A percentile compares a stretch with the other conserved stretches of the same genome.
phyloP scores from a whole-genome alignment of 2,329 filamentous ascomycete species.

The Mycosphaerella arachidis region DNA sequence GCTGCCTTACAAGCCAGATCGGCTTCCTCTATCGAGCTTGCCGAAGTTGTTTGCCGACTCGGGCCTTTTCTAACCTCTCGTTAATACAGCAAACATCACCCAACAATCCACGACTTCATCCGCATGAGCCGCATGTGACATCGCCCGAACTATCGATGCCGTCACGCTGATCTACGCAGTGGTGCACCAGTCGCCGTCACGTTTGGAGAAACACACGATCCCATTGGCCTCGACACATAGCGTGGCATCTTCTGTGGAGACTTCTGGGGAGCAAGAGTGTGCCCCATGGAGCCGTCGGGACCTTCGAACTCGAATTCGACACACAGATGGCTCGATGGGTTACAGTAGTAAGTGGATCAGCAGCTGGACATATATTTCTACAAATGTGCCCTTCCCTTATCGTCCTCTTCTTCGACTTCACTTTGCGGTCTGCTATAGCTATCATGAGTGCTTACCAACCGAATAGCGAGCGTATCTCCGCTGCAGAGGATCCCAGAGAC shows the following conservation, averaged over 20 bases:
- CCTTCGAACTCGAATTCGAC: constrained; percentile 4
- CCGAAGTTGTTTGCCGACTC: background rate
- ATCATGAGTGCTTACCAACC: constrained; percentile 16
- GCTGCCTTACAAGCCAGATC: background rate
- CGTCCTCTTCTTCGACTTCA: background rate
- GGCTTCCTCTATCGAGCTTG: background rate
- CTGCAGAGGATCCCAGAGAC: constrained; percentile 8
- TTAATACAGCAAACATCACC: background rate
- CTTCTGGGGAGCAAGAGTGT: background rate
- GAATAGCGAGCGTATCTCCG: constrained; percentile 18
- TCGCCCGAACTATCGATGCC: background rate
- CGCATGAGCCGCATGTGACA: background rate
- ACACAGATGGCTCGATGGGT: constrained; percentile 14
- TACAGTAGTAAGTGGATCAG: constrained; percentile 17
- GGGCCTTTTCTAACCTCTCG: background rate
- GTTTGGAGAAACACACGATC: background rate
- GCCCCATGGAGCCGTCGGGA: constrained; percentile 10
- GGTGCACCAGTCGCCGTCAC: background rate
- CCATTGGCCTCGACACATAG: background rate
- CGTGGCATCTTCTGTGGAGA: background rate
- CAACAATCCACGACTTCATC: background rate
- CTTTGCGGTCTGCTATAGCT: background rate
- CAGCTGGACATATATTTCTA: background rate
- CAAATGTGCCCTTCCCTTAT: background rate
- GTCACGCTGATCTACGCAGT: background rate